These are phyloP conservation scores for Fusarium multiceps DNA, from an alignment of 2,329 filamentous ascomycete genomes.

Conservation along the genomic window DNA sequence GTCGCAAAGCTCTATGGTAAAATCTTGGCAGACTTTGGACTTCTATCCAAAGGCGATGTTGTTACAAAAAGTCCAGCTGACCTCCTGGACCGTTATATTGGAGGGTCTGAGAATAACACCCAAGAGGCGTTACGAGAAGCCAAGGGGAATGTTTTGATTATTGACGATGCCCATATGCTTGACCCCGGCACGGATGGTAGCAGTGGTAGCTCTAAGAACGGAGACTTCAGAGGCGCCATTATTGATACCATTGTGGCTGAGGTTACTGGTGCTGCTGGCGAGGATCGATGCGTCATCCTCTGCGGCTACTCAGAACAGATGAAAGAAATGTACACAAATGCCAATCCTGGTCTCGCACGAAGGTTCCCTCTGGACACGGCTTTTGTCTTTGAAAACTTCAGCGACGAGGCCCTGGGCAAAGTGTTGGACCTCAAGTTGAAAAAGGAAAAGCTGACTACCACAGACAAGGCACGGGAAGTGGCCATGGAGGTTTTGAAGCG, in stretches of 20 bases:
- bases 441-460: slow-evolving; percentile 64
- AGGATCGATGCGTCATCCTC: slow-evolving; percentile 78
- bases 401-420: slow-evolving; percentile 63
- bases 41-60: slow-evolving; percentile 64
- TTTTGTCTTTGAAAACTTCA: slow-evolving; percentile 78
- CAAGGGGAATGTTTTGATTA: slow-evolving; percentile 77
- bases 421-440: slow-evolving; percentile 76
- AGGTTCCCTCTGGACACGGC: slow-evolving; percentile 73
- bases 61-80: slow-evolving; percentile 78
- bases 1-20: slow-evolving; percentile 77
- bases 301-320: slow-evolving; percentile 78
- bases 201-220: slow-evolving; percentile 47
- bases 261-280: slow-evolving; percentile 74
- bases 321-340: slow-evolving; percentile 76
- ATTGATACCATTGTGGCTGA: slow-evolving; percentile 81
- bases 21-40: slow-evolving; percentile 73
- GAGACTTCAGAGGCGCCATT: slow-evolving; percentile 70
- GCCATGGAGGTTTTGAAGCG: slow-evolving; percentile 70
- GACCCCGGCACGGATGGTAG: slow-evolving; percentile 54
- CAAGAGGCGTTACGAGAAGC: slow-evolving; percentile 75
- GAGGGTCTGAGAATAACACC: slow-evolving; percentile 75
- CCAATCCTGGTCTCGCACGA: slow-evolving; percentile 75
- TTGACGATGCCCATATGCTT: slow-evolving; percentile 81
- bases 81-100: slow-evolving; percentile 72
- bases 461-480: slow-evolving; percentile 63